These are phyloP conservation scores for Acer yangbiense DNA, from an alignment of 345 rosid genomes.

Conservation along the genomic window DNA sequence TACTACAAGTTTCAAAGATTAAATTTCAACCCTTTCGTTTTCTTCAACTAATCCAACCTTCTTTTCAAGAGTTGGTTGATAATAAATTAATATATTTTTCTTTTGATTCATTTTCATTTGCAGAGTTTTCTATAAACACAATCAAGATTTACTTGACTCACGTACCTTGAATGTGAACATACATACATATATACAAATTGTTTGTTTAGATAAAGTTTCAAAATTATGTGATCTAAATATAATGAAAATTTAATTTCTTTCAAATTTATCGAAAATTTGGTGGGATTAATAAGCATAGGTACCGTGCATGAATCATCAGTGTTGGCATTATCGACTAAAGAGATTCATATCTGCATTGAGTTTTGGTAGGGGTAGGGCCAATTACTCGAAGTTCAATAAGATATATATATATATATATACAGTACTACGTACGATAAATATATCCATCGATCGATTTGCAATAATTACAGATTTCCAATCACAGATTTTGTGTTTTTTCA, in stretches of 20 bases:
- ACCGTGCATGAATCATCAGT: background rate
- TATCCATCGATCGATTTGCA: slow-evolving; percentile 1
- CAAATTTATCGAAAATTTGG: no score
- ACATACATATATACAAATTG: background rate
- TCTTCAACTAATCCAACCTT: background rate
- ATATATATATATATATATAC: background rate
- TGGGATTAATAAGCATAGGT: background rate
- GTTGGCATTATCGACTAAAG: background rate
- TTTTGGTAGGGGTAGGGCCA: background rate
- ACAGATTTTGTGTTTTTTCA: slow-evolving; percentile 21
- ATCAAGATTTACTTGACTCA: background rate
- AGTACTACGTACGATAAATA: background rate
- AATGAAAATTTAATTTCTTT: background rate
- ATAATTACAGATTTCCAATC: slow-evolving; percentile 19
- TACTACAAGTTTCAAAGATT: background rate
- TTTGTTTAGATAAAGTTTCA: no score
- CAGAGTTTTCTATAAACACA: background rate
- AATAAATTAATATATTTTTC: background rate
- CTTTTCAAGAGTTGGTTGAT: background rate
- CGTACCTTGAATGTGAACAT: background rate
- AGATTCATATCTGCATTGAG: slow-evolving; percentile 1
- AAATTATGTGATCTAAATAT: no score
- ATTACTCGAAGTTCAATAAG: background rate
- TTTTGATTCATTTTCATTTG: background rate
- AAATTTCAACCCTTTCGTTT: background rate